These are phyloP conservation scores for Chaetoceros tenuissimus DNA, from an alignment of 108 stramenopile genomes.

Conservation along the genomic window DNA sequence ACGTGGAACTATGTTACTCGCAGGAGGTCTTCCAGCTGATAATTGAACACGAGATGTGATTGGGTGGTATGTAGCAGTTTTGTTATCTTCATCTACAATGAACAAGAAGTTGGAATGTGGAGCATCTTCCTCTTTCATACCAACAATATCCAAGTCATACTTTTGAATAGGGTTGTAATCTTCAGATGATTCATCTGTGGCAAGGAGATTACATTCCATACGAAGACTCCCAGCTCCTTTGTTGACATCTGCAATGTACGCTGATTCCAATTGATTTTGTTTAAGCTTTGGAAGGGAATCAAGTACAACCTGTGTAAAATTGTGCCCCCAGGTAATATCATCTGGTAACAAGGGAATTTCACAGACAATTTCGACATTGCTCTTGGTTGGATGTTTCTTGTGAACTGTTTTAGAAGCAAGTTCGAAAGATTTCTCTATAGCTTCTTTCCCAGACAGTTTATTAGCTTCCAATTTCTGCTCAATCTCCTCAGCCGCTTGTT, in stretches of 20 bases:
- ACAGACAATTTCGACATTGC: constrained; percentile 42
- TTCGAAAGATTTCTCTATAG: constrained; percentile 31
- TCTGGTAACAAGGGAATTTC: constrained; percentile 68
- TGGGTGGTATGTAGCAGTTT: constrained; percentile 43
- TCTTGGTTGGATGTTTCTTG: constrained; percentile 49
- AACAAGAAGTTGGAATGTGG: constrained; percentile 67
- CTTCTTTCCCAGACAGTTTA: constrained; percentile 14
- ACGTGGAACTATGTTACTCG: constrained; percentile 21
- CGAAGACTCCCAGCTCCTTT: constrained; percentile 45
- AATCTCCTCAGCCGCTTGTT: constrained; percentile 29
- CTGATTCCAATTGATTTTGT: constrained; percentile 24
- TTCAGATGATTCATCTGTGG: constrained; percentile 18
- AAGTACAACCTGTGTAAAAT: constrained; percentile 75
- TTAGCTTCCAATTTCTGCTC: constrained; percentile 24
- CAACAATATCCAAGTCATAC: constrained; percentile 76
- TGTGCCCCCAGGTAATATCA: constrained; percentile 60
- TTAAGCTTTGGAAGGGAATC: constrained; percentile 55
- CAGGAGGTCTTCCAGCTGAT: constrained; percentile 59
- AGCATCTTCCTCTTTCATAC: constrained; percentile 63
- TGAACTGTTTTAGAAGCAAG: constrained; percentile 5
- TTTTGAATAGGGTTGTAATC: constrained; percentile 48
- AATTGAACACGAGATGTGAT: constrained; percentile 69
- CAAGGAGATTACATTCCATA: constrained; percentile 75
- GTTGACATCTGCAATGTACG: constrained; percentile 71
- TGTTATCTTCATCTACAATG: constrained; percentile 30